phyloP scores from a whole-genome alignment of 805 yeast species.

The Lachancea cidri region DNA sequence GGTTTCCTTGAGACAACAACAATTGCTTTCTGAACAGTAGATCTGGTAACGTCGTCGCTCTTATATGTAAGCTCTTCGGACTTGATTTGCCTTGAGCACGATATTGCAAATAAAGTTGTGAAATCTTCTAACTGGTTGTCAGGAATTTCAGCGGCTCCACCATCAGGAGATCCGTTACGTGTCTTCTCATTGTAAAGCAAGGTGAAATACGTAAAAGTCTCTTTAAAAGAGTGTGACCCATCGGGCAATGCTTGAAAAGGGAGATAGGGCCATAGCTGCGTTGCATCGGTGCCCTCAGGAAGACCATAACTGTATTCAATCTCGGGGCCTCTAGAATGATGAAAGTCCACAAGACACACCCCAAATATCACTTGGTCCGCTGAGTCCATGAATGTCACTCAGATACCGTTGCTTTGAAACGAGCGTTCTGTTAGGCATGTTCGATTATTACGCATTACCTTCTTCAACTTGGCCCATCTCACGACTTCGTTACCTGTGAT shows the following conservation, averaged over 20 bases:
- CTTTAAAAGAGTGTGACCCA: slow-evolving; percentile 91
- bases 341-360: slow-evolving; percentile 86
- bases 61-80: slow-evolving; percentile 52
- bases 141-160: slow-evolving; percentile 39
- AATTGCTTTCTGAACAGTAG: slow-evolving; percentile 86
- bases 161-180: slow-evolving; percentile 29
- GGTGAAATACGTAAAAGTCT: slow-evolving; percentile 88
- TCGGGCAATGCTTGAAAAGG: slow-evolving; percentile 97
- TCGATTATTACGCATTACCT: no score
- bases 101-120: slow-evolving; percentile 86
- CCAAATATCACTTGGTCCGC: slow-evolving; percentile 53
- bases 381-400: not conserved
- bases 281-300: slow-evolving; percentile 31
- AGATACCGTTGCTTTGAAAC: no score
- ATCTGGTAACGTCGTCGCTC: slow-evolving; percentile 67
- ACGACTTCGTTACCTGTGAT: no score
- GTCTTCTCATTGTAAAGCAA: slow-evolving; percentile 59
- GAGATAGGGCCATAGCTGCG: slow-evolving; percentile 68
- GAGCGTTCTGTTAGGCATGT: no score
- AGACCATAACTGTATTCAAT: slow-evolving; percentile 79
- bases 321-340: slow-evolving; percentile 91
- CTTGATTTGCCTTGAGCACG: slow-evolving; percentile 82
- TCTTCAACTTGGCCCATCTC: no score
- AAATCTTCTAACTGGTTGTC: slow-evolving; percentile 31
- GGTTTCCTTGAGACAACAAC: slow-evolving; percentile 86